Conservation (phyloP, 805 yeast genomes). For the Ogataea ramenticola region DNA sequence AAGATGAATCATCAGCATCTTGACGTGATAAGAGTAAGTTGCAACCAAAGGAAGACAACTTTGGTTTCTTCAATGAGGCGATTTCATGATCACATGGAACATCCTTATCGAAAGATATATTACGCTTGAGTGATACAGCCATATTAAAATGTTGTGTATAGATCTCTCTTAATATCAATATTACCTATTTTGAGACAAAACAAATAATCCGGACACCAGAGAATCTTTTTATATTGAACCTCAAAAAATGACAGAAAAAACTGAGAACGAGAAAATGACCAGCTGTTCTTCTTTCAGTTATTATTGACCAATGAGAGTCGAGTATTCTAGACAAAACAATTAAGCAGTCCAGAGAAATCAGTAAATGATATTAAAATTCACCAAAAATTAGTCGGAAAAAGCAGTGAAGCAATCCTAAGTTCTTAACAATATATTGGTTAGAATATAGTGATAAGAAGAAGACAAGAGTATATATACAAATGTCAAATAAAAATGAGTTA, state of each 20-base stretch:
- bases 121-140: constrained; percentile 23
- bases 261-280: background rate
- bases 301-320: constrained; percentile 14
- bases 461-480: background rate
- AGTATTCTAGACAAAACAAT: constrained; percentile 28
- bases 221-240: background rate
- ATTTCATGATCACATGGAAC: background rate
- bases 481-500: background rate
- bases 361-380: background rate
- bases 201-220: background rate
- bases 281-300: constrained; percentile 1
- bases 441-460: background rate
- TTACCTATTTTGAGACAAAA: background rate
- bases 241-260: background rate
- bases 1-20: constrained; percentile 2
- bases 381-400: background rate
- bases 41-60: constrained; percentile 5
- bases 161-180: background rate
- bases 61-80: background rate
- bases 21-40: constrained; percentile 10
- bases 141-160: constrained; percentile 5
- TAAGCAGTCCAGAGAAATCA: constrained; percentile 27
- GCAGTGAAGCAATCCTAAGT: background rate
- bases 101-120: constrained; percentile 4
- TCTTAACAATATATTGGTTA: constrained; percentile 1